Evolutionary conservation across 1,284 basidiomycete genomes (phyloP).

Genomic region (Ustilago trichophora): DNA sequence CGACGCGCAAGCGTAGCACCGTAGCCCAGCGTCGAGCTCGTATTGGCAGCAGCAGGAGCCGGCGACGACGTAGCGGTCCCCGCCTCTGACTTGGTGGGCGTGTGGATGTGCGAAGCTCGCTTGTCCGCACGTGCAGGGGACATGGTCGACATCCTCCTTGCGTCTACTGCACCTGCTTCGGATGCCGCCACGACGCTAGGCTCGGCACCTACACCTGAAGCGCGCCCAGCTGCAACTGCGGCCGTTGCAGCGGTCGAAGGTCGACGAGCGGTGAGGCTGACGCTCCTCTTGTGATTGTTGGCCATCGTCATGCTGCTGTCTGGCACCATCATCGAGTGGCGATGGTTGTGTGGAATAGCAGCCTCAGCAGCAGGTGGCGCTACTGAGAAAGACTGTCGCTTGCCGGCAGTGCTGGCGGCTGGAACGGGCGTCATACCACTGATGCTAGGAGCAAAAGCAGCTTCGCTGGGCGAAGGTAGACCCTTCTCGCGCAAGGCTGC

Average conservation of each 20-base stretch:
- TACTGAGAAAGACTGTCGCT: slow-evolving; percentile 22
- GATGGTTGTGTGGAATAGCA: slow-evolving; percentile 11
- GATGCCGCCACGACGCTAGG: slow-evolving; percentile 2
- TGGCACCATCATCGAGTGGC: slow-evolving; percentile 43
- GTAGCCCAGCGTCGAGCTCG: slow-evolving; percentile 36
- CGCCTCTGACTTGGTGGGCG: slow-evolving; percentile 15
- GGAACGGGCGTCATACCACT: slow-evolving; percentile 22
- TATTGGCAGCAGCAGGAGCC: slow-evolving; percentile 23
- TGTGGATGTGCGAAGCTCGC: slow-evolving; percentile 11
- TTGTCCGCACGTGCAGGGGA: slow-evolving; percentile 20
- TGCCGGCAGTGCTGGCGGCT: slow-evolving; percentile 15
- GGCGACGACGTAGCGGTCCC: slow-evolving; percentile 14
- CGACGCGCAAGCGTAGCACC: slow-evolving; percentile 50
- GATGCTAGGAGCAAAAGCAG: slow-evolving; percentile 22
- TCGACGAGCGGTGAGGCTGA: slow-evolving; percentile 46
- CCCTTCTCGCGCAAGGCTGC: slow-evolving; percentile 50
- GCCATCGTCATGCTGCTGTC: slow-evolving; percentile 32
- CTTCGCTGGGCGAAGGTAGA: slow-evolving; percentile 32
- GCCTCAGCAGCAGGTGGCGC: slow-evolving; percentile 7
- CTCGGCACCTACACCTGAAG: slow-evolving; percentile 2
- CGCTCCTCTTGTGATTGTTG: slow-evolving; percentile 52
- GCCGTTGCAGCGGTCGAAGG: slow-evolving; percentile 7
- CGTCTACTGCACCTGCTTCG: slow-evolving; percentile 6
- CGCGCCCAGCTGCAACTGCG: slow-evolving; percentile 1
- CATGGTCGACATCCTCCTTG: slow-evolving; percentile 22